These are phyloP conservation scores for Suillus occidentalis DNA, from an alignment of 768 basidiomycete genomes.

Conservation along the genomic window DNA sequence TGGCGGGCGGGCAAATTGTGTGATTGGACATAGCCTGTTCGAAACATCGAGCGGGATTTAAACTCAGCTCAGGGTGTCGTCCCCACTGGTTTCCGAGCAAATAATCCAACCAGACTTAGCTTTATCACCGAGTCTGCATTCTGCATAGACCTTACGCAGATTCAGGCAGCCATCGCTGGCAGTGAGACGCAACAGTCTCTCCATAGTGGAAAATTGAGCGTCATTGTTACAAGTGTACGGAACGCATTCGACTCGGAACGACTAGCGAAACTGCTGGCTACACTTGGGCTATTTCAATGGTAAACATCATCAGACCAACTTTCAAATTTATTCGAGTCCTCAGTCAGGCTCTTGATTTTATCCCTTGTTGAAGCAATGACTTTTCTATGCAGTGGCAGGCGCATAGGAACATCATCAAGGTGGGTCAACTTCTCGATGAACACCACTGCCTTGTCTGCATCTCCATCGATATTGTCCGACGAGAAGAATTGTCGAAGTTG, in stretches of 20 bases:
- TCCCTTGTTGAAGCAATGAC: slow-evolving; percentile 4
- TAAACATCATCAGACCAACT: slow-evolving; percentile 12
- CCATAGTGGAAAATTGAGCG: neutral
- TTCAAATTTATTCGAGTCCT: slow-evolving; percentile 4
- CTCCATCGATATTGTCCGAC: slow-evolving; percentile 4
- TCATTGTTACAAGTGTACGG: neutral
- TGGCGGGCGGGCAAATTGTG: neutral
- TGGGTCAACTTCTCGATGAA: slow-evolving; percentile 9
- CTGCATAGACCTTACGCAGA: no score
- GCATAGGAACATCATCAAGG: slow-evolving; percentile 11
- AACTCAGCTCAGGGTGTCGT: no score
- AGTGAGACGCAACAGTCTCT: neutral
- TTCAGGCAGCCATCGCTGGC: no score
- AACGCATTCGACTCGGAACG: neutral
- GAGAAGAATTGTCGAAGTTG: neutral
- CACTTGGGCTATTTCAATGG: neutral
- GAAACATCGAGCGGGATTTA: no score
- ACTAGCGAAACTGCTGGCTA: neutral
- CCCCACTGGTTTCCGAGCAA: no score
- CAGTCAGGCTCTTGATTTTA: slow-evolving; percentile 4
- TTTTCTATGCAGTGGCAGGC: slow-evolving; percentile 11
- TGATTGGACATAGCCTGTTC: no score
- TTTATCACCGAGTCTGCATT: no score
- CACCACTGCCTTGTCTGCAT: slow-evolving; percentile 11
- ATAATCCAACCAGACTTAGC: no score